Evolutionary conservation across 2,329 filamentous ascomycete genomes (phyloP), one percentile per base, ranked within the genome.

Genomic region (Phialophora tarda): DNA sequence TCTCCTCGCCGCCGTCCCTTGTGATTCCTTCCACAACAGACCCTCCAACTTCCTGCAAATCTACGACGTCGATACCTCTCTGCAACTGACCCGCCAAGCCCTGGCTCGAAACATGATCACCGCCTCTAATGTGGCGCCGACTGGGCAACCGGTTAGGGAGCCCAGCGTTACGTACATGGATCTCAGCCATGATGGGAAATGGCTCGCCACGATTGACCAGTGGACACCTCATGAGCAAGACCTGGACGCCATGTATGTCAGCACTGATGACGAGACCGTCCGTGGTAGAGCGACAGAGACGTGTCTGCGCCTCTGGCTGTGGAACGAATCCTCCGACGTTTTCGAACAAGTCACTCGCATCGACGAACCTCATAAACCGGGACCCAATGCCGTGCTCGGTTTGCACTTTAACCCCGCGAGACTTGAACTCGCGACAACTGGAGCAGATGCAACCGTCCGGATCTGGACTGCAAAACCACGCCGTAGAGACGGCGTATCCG

Each of bases 151-250:
- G 4, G 87, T 98, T 58, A 84, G 87, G 14, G 91, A 97, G 72
- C 94, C 95, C 0, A 86, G 90, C 68, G 86, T 97, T 55, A 89
- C 86, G 6, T 86, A 90, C 63, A 81, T 98, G 59, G 86, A 89
- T 51, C 87, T 95, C 71, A 94, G 91, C 51, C 82, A 85, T 58
- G 90, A 98, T 74, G 94, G 94, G 21, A 85, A 88, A 71, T 98
- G 94, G 93, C 85, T 99, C 64, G 93, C 91, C 4, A 97, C 92
- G 1, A 86, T 96, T 1, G 95, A 99, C 75, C 91, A 93, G 74
- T 99, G 95, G 95, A 84, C 85, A 59, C 93, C 93, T 1, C 87
- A 91, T 10, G 79, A 81, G 12, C 82, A 85, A 66, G 93, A 97
- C 74, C 78, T 91, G 14, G 84, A 86, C 47, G 84, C 84, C 63